Base-by-base conservation (phyloP, 768 basidiomycete genomes). In the Tulasnella sp. region DNA sequence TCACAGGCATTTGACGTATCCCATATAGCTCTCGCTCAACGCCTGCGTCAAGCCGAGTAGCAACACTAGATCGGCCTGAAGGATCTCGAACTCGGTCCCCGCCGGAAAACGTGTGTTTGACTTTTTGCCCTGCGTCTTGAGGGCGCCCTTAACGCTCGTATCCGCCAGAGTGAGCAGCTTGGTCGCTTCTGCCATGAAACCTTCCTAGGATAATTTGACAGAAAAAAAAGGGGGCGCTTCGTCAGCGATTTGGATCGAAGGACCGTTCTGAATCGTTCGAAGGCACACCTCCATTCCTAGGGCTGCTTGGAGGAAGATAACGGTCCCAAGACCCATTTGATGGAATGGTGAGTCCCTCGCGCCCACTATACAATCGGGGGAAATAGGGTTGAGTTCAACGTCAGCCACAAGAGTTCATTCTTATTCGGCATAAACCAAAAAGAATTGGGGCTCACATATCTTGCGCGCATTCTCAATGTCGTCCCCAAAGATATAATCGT, bases 1-100 rank as follows among this genome's bases (percentile, higher is more conserved):
- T 21, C 63, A 85, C 85, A 62, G 24, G 43, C 61, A 62, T 31
- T 62, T 50, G 9, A 53, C 31, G 49, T 62, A 62, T 17, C 61
- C 61, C 48, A 62, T 62, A 31, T 64, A 64, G 12, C 54, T 59
- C 55, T 64, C 64, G 7, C 80, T 81, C 42, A 88, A 69, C 8
- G 83, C 85, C 64, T 83, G 78, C 0, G 82, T 84, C 53, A 90
- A 70, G 0, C 86, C 87, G 4, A 83, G 73, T 41, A 90, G 69
- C 4, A 90, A 78, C 5, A 83, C 76, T 0, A 82, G 78, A 65
- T 90, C 87, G 0, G 87, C 83, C 63, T 82, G 78, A 10, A 89
- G 67, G 41, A 90, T 76, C 65, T 90, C 87, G 78, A 81, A 90
- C 64, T 90, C 87, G 7, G 83, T 67, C 5, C 84, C 86, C 1